Conservation (phyloP, 1,284 basidiomycete genomes). For the Gomphus bonarii region DNA sequence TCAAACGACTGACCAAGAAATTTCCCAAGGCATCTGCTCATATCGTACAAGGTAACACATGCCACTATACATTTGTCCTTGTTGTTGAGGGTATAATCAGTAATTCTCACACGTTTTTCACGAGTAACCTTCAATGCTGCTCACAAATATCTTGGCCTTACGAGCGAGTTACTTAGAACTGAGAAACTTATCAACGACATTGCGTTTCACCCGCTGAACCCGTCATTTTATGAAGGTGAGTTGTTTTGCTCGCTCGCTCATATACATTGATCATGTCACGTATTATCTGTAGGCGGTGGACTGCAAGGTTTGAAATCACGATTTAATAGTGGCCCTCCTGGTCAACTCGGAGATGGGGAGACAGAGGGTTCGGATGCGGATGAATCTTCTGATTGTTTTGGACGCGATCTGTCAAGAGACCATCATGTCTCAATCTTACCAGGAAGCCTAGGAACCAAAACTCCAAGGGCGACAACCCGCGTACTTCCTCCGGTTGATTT, state of each 20-base stretch:
- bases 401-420: background rate
- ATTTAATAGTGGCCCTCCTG: background rate
- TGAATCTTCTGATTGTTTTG: background rate
- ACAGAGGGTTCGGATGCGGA: background rate
- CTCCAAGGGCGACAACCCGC: background rate
- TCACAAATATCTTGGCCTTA: conserved; percentile 93
- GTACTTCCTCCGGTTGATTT: background rate
- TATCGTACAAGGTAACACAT: conserved; percentile 80
- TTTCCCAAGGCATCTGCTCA: conserved; percentile 96
- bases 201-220: conserved; percentile 89
- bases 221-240: conserved; percentile 88
- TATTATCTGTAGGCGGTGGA: background rate
- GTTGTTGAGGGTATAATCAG: conserved; percentile 28
- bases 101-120: conserved; percentile 92
- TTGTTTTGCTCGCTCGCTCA: background rate
- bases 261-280: background rate
- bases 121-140: conserved; percentile 95
- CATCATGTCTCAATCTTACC: background rate
- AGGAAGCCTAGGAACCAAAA: background rate
- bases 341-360: background rate
- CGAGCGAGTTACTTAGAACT: conserved; percentile 89
- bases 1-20: conserved; percentile 84
- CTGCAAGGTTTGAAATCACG: conserved; percentile 1
- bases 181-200: conserved; percentile 96
- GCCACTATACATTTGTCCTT: conserved; percentile 13